A percentile compares a stretch with the other conserved stretches of the same genome.
phyloP scores from a whole-genome alignment of 495 filamentous ascomycete species.

The Penicillium subrubescens region DNA sequence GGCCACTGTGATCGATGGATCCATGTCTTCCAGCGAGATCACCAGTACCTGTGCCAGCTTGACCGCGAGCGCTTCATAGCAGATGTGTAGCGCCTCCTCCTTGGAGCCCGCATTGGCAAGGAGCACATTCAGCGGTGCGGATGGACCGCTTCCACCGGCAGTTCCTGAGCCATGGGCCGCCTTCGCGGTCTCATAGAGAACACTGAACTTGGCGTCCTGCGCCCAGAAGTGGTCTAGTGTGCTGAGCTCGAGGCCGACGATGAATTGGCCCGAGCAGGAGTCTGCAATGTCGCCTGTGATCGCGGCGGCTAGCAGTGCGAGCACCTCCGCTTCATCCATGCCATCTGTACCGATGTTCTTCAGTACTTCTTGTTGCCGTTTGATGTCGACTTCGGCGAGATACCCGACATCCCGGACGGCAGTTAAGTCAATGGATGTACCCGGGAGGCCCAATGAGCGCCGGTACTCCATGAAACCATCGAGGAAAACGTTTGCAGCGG shows the following conservation, averaged over 20 bases:
- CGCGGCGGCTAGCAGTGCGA: slow-evolving; percentile 24
- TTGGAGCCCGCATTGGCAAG: slow-evolving; percentile 21
- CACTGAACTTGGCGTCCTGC: slow-evolving; percentile 28
- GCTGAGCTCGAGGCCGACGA: slow-evolving; percentile 26
- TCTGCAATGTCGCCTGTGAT: slow-evolving; percentile 22
- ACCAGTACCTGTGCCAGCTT: slow-evolving; percentile 34
- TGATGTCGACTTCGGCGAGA: slow-evolving; percentile 26
- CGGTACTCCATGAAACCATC: slow-evolving; percentile 47
- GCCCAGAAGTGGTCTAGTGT: slow-evolving; percentile 31
- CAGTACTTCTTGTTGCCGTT: slow-evolving; percentile 27
- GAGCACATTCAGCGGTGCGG: slow-evolving; percentile 21
- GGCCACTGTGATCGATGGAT: slow-evolving; percentile 29
- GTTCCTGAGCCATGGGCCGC: slow-evolving; percentile 2
- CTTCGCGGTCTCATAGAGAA: slow-evolving; percentile 22
- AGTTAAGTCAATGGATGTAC: slow-evolving; percentile 32
- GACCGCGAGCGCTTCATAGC: slow-evolving; percentile 28
- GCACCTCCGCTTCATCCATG: slow-evolving; percentile 29
- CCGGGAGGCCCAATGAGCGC: slow-evolving; percentile 26
- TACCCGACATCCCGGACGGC: slow-evolving; percentile 32
- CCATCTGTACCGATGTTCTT: slow-evolving; percentile 34
- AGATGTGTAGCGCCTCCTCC: slow-evolving; percentile 28
- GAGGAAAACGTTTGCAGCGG: slow-evolving; percentile 63
- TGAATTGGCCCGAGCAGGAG: slow-evolving; percentile 26
- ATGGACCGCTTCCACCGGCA: slow-evolving; percentile 11
- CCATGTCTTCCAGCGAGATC: slow-evolving; percentile 35